Evolutionary conservation across 176 grass and related monocot species (phyloP).

Genomic region (Oryza coarctata): DNA sequence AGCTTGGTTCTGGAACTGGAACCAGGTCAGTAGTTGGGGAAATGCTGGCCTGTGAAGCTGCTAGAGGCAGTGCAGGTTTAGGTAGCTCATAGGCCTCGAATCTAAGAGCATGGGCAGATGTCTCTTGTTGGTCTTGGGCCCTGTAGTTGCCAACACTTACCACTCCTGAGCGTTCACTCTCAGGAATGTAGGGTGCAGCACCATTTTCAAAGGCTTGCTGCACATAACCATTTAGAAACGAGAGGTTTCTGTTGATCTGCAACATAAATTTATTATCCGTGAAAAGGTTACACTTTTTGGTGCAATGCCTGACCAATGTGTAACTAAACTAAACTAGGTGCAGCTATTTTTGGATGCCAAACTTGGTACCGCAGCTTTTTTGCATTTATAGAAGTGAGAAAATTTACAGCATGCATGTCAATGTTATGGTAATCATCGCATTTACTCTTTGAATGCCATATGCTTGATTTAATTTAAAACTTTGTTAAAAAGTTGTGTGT

Average conservation of each 20-base stretch:
- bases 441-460: background rate
- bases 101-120: conserved; percentile 75
- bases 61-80: conserved; percentile 52
- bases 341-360: conserved; percentile 12
- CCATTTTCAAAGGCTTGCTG: conserved; percentile 93
- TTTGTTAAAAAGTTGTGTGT: background rate
- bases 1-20: conserved; percentile 62
- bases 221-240: conserved; percentile 76
- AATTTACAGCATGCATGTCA: background rate
- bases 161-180: conserved; percentile 68
- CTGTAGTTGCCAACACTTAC: conserved; percentile 52
- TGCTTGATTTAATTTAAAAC: background rate
- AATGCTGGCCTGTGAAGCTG: conserved; percentile 41
- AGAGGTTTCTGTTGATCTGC: conserved; percentile 76
- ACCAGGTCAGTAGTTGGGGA: conserved; percentile 65
- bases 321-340: conserved; percentile 19
- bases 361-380: background rate
- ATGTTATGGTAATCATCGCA: background rate
- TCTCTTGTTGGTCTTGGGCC: conserved; percentile 75
- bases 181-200: conserved; percentile 76
- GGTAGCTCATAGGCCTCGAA: conserved; percentile 98
- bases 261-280: conserved; percentile 31
- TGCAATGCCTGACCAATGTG: background rate
- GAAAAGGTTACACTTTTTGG: background rate
- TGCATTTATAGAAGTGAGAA: background rate